Evolutionary conservation across 1,284 basidiomycete genomes (phyloP).

Genomic region (Malassezia brasiliensis): DNA sequence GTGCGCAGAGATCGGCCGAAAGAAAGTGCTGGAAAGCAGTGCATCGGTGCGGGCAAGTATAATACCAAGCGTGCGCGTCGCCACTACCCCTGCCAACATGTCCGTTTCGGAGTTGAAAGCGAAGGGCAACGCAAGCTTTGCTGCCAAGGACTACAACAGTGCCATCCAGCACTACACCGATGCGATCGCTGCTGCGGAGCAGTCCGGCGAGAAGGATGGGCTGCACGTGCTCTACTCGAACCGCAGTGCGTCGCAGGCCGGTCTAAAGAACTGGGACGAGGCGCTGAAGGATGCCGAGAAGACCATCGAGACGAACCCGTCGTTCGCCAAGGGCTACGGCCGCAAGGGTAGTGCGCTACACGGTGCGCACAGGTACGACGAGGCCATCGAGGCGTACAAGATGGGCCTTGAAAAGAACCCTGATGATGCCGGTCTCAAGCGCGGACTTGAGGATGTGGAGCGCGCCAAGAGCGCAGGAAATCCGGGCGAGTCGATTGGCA

Average conservation of each 20-base stretch:
- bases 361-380: constrained; percentile 66
- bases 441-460: constrained; percentile 60
- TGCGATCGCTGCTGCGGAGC: constrained; percentile 36
- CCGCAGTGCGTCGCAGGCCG: constrained; percentile 76
- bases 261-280: constrained; percentile 65
- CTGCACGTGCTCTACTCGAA: constrained; percentile 85
- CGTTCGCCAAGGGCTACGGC: constrained; percentile 83
- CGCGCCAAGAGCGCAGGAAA: constrained; percentile 44
- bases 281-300: constrained; percentile 81
- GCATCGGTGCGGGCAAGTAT: not conserved
- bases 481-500: constrained; percentile 57
- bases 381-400: constrained; percentile 73
- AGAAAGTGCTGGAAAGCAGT: constrained; percentile 17
- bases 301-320: constrained; percentile 64
- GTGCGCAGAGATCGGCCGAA: constrained; percentile 16
- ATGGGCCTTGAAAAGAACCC: constrained; percentile 67
- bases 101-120: constrained; percentile 46
- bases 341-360: constrained; percentile 92
- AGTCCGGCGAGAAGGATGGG: constrained; percentile 35
- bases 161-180: constrained; percentile 42
- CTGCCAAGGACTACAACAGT: constrained; percentile 39
- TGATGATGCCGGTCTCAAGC: constrained; percentile 67
- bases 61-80: not conserved
- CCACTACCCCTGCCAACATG: constrained; percentile 19
- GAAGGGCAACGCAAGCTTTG: constrained; percentile 47